phyloP scores from a whole-genome alignment of 108 stramenopile species.

The Conticribra guillardii region DNA sequence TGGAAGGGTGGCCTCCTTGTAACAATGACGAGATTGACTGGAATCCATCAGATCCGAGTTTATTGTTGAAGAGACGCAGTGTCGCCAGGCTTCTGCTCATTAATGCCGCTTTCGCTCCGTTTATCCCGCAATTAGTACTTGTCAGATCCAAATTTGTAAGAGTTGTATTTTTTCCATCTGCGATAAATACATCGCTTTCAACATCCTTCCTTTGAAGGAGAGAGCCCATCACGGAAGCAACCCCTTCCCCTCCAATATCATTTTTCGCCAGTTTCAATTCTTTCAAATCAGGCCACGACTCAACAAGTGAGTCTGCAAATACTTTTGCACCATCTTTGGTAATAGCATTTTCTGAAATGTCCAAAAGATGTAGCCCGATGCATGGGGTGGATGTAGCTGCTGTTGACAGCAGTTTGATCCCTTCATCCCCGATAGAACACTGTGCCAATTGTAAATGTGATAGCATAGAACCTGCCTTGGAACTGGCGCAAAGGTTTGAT shows the following conservation, averaged over 20 bases:
- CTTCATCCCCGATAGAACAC: slow-evolving; percentile 58
- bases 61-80: slow-evolving; percentile 72
- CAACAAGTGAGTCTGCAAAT: slow-evolving; percentile 31
- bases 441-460: slow-evolving; percentile 38
- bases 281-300: slow-evolving; percentile 39
- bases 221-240: slow-evolving; percentile 24
- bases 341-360: slow-evolving; percentile 59
- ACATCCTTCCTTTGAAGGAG: slow-evolving; percentile 11
- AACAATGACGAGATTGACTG: slow-evolving; percentile 42
- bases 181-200: neutral
- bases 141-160: slow-evolving; percentile 60
- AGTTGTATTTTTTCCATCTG: slow-evolving; percentile 14
- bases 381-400: slow-evolving; percentile 16
- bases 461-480: slow-evolving; percentile 29
- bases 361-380: slow-evolving; percentile 40
- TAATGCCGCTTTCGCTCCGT: slow-evolving; percentile 56
- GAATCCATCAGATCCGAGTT: slow-evolving; percentile 66
- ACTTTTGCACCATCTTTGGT: slow-evolving; percentile 28
- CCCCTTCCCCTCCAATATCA: slow-evolving; percentile 42
- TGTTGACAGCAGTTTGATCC: slow-evolving; percentile 38
- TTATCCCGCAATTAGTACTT: slow-evolving; percentile 58
- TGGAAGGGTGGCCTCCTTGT: slow-evolving; percentile 52
- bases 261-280: slow-evolving; percentile 56
- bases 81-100: slow-evolving; percentile 34
- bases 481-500: slow-evolving; percentile 10